Base-by-base conservation (phyloP, 225 moss, liverwort and hornwort species). In the Physcomitrium patens region DNA sequence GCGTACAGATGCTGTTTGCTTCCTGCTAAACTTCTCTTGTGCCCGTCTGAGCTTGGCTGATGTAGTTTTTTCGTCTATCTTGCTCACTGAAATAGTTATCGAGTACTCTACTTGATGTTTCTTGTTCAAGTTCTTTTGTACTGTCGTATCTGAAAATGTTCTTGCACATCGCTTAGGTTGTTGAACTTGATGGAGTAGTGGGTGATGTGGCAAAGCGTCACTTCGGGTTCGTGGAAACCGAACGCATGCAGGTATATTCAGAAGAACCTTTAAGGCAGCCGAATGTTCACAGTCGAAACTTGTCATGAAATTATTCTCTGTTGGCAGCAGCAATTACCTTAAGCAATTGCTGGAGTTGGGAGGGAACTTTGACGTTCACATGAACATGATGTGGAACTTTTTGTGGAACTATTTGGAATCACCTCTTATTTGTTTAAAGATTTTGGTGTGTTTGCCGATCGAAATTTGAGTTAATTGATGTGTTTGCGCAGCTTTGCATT, bases 171-270 rank as follows among this genome's bases (percentile, higher is more conserved):
- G 18, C 70, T 12, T 55, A 94, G 94, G 78, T 97, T 77, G 84
- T 97, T 15, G 96, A 97, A 78, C 70, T 97, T 46, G 96, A 97
- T 83, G 92, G 82, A 74, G 91, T 87, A 47, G 92, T 97, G 42
- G 90, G 92, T 42, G 90, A 92, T 67, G 70, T 97, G 63, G 96
- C 96, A 3, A 92, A 94, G 76, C 86, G 80, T 60, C 92, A 97
- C 76, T 97, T 97, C 24, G 92, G 89, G 9, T 97, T 97, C 68
- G 83, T 85, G 31, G 94, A 97, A 81, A 76, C 87, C 20, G 88
- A 92, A 16, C 91, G 93, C 63, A 92, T 97, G 92, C 89, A 91
- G 96, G 96, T 96, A 66, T 20, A 10, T 27, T 65, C 47, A 15
- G 23, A 44, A 52, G 12, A 28, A 11, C 12, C 14, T 67, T 9